Percentiles rank a stretch among this genome's conserved stretches.
These are phyloP conservation scores for Corylus heterophylla DNA, from an alignment of 306 rosid genomes.

Conservation along the genomic window DNA sequence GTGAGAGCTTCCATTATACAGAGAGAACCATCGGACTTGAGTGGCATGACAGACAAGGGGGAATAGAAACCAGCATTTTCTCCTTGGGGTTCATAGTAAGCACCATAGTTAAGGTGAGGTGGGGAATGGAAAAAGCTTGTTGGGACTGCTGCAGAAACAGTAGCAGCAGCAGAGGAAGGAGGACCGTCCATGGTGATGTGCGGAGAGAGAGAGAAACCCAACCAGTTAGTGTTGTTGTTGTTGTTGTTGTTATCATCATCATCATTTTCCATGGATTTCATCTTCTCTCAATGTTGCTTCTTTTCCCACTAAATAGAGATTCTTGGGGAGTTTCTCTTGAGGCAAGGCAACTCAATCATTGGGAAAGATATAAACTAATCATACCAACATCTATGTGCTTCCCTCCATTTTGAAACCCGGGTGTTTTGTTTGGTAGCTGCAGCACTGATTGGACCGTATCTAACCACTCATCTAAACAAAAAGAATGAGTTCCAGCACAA, in stretches of 20 bases:
- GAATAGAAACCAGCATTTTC: slow-evolving; percentile 57
- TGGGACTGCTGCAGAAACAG: slow-evolving; percentile 34
- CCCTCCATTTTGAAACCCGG: slow-evolving; percentile 35
- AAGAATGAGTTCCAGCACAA: slow-evolving; percentile 66
- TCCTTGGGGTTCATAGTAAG: slow-evolving; percentile 57
- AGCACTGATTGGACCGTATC: slow-evolving; percentile 40
- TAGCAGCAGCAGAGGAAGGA: slow-evolving; percentile 40
- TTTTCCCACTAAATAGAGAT: slow-evolving; percentile 19
- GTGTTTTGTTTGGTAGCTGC: slow-evolving; percentile 38
- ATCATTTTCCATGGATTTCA: slow-evolving; percentile 65
- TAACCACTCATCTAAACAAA: slow-evolving; percentile 50
- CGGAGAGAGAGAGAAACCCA: slow-evolving; percentile 76
- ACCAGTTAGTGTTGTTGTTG: slow-evolving; percentile 54
- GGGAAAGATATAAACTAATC: slow-evolving; percentile 40
- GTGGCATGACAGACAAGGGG: slow-evolving; percentile 65
- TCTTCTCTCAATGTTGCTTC: slow-evolving; percentile 29
- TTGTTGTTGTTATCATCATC: slow-evolving; percentile 20
- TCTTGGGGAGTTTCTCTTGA: slow-evolving; percentile 35
- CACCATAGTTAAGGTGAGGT: slow-evolving; percentile 55
- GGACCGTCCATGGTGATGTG: slow-evolving; percentile 52
- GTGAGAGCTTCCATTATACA: slow-evolving; percentile 64
- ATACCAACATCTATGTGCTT: slow-evolving; percentile 27
- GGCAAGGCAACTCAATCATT: slow-evolving; percentile 54
- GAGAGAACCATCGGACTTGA: slow-evolving; percentile 80
- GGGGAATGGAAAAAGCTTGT: slow-evolving; percentile 44